Conservation (phyloP, 2,329 filamentous ascomycete genomes). For the Fusarium camptoceras region DNA sequence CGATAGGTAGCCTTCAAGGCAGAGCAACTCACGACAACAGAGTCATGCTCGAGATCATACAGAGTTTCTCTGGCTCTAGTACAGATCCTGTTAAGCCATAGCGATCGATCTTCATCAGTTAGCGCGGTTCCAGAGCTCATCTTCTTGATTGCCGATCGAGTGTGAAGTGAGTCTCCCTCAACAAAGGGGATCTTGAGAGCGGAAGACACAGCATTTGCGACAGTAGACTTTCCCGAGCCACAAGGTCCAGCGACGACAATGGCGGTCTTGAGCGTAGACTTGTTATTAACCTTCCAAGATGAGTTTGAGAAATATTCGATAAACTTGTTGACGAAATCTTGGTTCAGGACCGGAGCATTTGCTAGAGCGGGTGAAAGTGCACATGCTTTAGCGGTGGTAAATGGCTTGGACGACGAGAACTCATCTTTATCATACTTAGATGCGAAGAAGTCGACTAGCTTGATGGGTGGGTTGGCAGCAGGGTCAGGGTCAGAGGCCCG, state of each 20-base stretch:
- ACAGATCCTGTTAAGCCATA: conserved; percentile 49
- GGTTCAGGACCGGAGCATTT: conserved; percentile 50
- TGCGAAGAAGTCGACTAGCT: conserved; percentile 64
- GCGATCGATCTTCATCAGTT: conserved; percentile 48
- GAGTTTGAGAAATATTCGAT: conserved; percentile 50
- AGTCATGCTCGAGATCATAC: conserved; percentile 43
- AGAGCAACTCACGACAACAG: conserved; percentile 55
- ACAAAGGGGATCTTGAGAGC: conserved; percentile 51
- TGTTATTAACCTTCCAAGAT: conserved; percentile 52
- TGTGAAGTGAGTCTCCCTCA: conserved; percentile 57
- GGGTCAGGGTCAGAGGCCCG: conserved; percentile 61
- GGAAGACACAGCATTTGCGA: conserved; percentile 49
- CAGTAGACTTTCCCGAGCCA: conserved; percentile 56
- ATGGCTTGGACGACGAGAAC: conserved; percentile 57
- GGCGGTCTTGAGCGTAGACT: conserved; percentile 38
- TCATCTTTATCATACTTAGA: conserved; percentile 54
- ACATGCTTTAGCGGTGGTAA: conserved; percentile 53
- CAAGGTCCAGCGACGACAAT: conserved; percentile 55
- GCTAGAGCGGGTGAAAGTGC: conserved; percentile 60
- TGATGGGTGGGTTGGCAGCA: conserved; percentile 61
- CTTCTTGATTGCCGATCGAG: conserved; percentile 47
- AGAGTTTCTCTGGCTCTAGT: conserved; percentile 40
- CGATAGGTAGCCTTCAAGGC: conserved; percentile 52
- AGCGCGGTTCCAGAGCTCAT: conserved; percentile 50
- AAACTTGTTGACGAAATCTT: conserved; percentile 54